Evolutionary conservation across 768 basidiomycete genomes (phyloP).

Genomic region (Russula sp.): DNA sequence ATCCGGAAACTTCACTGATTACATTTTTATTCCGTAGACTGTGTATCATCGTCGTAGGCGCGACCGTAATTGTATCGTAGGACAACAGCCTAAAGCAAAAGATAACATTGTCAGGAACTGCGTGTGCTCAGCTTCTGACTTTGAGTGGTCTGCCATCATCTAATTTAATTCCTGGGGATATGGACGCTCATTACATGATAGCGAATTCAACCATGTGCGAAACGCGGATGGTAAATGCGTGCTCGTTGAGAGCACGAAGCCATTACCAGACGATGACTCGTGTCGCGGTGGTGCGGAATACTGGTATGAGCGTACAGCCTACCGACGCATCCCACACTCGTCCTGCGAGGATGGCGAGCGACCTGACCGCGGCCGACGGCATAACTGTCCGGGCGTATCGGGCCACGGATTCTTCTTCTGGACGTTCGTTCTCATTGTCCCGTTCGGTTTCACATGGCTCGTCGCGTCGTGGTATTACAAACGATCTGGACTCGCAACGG

Average conservation of each 20-base stretch:
- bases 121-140: conserved; percentile 68
- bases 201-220: conserved; percentile 89
- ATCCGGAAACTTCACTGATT: neutral
- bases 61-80: conserved; percentile 79
- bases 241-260: conserved; percentile 62
- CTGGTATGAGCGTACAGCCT: conserved; percentile 94
- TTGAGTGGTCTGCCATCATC: conserved; percentile 72
- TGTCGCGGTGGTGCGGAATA: conserved; percentile 63
- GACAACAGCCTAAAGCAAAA: conserved; percentile 54
- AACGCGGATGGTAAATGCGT: conserved; percentile 72
- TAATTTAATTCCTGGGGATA: neutral
- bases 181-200: conserved; percentile 35
- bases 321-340: conserved; percentile 88
- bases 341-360: conserved; percentile 77
- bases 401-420: conserved; percentile 81
- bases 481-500: conserved; percentile 66
- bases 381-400: conserved; percentile 78
- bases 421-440: conserved; percentile 70
- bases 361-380: conserved; percentile 70
- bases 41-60: conserved; percentile 88
- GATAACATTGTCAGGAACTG: conserved; percentile 66
- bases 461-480: conserved; percentile 82
- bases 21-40: conserved; percentile 48
- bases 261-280: conserved; percentile 59
- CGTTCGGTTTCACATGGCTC: conserved; percentile 72